Percentiles rank a stretch among this genome's conserved stretches.
Evolutionary conservation across 2,329 filamentous ascomycete genomes (phyloP).

Genomic region (Thielaviopsis ethacetica): DNA sequence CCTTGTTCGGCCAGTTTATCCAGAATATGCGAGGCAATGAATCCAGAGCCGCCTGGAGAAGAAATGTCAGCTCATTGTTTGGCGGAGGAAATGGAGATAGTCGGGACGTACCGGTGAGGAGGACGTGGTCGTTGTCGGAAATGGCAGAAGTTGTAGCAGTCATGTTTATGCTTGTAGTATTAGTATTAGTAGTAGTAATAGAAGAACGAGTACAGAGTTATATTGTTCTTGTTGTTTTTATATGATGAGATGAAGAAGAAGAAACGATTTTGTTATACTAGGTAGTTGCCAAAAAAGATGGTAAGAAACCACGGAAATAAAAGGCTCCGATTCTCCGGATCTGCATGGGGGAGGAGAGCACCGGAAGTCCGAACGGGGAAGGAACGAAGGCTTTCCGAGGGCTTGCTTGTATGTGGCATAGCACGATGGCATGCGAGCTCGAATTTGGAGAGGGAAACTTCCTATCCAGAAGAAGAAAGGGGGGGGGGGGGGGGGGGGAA

Average conservation of each 20-base stretch:
- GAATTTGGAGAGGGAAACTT: too few relatives aligned
- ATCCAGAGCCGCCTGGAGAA: slow-evolving; percentile 30
- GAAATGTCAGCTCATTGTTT: background rate
- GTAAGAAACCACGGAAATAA: background rate
- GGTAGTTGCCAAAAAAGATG: background rate
- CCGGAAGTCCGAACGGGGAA: background rate
- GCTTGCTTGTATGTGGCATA: too few relatives aligned
- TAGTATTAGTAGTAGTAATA: too few relatives aligned
- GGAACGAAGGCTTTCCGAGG: too few relatives aligned
- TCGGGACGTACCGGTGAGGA: slow-evolving; percentile 3
- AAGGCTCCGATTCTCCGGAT: background rate
- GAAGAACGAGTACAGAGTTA: too few relatives aligned
- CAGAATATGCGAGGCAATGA: slow-evolving; percentile 37
- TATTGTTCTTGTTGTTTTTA: too few relatives aligned
- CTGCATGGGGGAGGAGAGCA: background rate
- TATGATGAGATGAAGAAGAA: too few relatives aligned
- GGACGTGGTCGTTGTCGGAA: background rate
- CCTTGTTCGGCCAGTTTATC: slow-evolving; percentile 24
- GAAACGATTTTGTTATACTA: too few relatives aligned
- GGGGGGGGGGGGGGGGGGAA: too few relatives aligned
- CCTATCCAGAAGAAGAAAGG: background rate
- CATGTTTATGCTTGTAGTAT: too few relatives aligned
- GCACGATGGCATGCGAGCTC: too few relatives aligned
- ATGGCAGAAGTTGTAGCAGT: background rate
- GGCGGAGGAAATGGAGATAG: background rate